Percentiles rank a stretch among this genome's conserved stretches.
Conservation (phyloP, 2,329 filamentous ascomycete species). For the Chalaropsis thielavioides region DNA sequence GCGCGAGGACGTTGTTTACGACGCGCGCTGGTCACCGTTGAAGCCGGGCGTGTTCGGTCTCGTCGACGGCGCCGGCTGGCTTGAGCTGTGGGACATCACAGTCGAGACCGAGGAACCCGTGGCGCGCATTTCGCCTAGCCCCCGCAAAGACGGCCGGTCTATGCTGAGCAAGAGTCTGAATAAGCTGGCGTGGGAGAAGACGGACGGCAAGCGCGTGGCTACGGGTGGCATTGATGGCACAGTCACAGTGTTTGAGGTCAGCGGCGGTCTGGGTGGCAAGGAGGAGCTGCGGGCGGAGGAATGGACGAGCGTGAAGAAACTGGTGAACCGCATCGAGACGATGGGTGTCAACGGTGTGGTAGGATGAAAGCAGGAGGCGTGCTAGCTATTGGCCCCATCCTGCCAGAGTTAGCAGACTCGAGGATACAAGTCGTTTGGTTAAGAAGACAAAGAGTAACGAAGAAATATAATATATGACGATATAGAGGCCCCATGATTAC, state of each 20-base stretch:
- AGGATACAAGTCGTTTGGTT: too few relatives aligned
- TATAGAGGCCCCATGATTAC: background rate
- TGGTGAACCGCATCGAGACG: slow-evolving; percentile 62
- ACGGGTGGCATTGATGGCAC: slow-evolving; percentile 86
- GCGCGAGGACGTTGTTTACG: slow-evolving; percentile 92
- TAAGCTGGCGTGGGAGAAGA: slow-evolving; percentile 85
- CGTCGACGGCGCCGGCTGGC: slow-evolving; percentile 79
- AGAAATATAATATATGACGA: slow-evolving; percentile 8
- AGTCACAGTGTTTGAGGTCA: slow-evolving; percentile 86
- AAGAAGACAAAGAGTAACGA: slow-evolving; percentile 7
- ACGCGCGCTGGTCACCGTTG: slow-evolving; percentile 85
- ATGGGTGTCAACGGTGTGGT: slow-evolving; percentile 37
- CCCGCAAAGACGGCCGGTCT: slow-evolving; percentile 47
- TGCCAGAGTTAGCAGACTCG: too few relatives aligned
- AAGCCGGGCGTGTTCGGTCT: slow-evolving; percentile 90
- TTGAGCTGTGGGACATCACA: slow-evolving; percentile 93
- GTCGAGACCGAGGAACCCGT: slow-evolving; percentile 86
- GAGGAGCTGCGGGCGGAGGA: slow-evolving; percentile 75
- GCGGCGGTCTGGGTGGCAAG: slow-evolving; percentile 64
- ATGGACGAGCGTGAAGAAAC: slow-evolving; percentile 84
- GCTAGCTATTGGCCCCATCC: background rate
- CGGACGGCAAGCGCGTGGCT: slow-evolving; percentile 72
- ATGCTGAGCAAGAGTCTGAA: slow-evolving; percentile 79
- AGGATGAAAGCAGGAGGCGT: background rate
- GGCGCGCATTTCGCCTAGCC: slow-evolving; percentile 59